Percentiles rank a stretch among this genome's conserved stretches.
Evolutionary conservation across 495 filamentous ascomycete genomes (phyloP).

Genomic region (Margaritispora aquatica): DNA sequence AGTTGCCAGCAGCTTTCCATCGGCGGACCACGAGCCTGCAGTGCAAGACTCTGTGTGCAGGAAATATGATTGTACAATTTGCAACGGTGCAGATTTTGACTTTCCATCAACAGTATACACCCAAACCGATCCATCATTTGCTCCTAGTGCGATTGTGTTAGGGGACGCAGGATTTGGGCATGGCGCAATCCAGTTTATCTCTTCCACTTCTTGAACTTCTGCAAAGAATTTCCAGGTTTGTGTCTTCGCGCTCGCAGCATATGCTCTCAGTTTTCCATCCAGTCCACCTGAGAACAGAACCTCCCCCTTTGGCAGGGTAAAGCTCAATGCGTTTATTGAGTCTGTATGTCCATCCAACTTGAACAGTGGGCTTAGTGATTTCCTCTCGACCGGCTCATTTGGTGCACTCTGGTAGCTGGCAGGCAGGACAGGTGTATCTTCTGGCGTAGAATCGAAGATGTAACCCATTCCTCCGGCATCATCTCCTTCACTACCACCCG

Average conservation of each 20-base stretch:
- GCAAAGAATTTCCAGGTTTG: conserved; percentile 56
- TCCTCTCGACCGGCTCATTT: conserved; percentile 42
- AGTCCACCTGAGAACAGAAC: conserved; percentile 82
- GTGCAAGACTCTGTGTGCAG: conserved; percentile 82
- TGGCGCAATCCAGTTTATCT: conserved; percentile 84
- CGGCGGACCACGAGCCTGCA: conserved; percentile 84
- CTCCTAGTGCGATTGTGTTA: conserved; percentile 86
- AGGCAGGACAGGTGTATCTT: conserved; percentile 60
- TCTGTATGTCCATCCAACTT: conserved; percentile 84
- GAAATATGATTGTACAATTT: conserved; percentile 85
- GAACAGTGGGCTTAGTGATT: conserved; percentile 48
- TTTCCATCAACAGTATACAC: conserved; percentile 74
- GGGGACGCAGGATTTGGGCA: conserved; percentile 64
- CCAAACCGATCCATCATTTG: conserved; percentile 92
- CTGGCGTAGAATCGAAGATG: conserved; percentile 61
- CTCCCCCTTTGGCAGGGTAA: conserved; percentile 76
- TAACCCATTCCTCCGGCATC: conserved; percentile 65
- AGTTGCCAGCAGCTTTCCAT: conserved; percentile 83
- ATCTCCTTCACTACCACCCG: conserved; percentile 80
- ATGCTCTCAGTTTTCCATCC: conserved; percentile 65
- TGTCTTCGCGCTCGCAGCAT: conserved; percentile 30
- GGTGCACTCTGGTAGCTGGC: conserved; percentile 66
- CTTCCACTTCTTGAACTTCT: conserved; percentile 79
- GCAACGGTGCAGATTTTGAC: conserved; percentile 47
- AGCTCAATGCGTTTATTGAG: conserved; percentile 77